Percentiles rank a stretch among this genome's conserved stretches.
These are phyloP conservation scores for Trypanosoma cruzi DNA, from an alignment of 208 protist genomes.

Conservation along the genomic window DNA sequence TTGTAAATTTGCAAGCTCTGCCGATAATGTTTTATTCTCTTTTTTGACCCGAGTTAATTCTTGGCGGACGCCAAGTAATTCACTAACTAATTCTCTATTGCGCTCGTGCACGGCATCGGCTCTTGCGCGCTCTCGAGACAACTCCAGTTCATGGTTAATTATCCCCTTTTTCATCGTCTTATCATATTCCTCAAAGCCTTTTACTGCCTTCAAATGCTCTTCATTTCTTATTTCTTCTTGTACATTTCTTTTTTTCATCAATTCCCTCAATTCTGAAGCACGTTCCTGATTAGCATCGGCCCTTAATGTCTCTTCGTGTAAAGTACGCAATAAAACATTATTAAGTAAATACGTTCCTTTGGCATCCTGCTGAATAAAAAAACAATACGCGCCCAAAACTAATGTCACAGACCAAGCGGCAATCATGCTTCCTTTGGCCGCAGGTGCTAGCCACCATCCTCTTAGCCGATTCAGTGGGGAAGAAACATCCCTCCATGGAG, in stretches of 20 bases:
- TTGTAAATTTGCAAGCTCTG: constrained; percentile 59
- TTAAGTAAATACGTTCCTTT: constrained; percentile 89
- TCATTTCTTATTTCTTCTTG: constrained; percentile 33
- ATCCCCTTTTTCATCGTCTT: constrained; percentile 47
- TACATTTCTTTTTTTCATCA: constrained; percentile 45
- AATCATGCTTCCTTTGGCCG: constrained; percentile 80
- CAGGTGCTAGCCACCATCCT: constrained; percentile 81
- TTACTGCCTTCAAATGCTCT: constrained; percentile 29
- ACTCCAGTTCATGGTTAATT: constrained; percentile 83
- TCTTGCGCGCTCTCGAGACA: constrained; percentile 57
- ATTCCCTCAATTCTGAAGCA: constrained; percentile 51
- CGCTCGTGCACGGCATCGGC: constrained; percentile 63
- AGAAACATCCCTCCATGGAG: constrained; percentile 80
- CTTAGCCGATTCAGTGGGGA: constrained; percentile 79
- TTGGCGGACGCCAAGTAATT: constrained; percentile 55
- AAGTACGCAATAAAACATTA: constrained; percentile 80
- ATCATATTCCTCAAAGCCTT: constrained; percentile 34
- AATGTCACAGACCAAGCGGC: constrained; percentile 80
- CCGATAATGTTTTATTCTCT: constrained; percentile 52
- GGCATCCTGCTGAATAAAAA: constrained; percentile 85
- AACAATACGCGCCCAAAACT: constrained; percentile 79
- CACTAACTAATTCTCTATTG: constrained; percentile 71
- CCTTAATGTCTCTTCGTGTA: constrained; percentile 79
- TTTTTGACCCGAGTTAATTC: constrained; percentile 44
- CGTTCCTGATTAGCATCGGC: constrained; percentile 78